These are phyloP conservation scores for Syncephalastrum contaminatum DNA, from an alignment of 371 early-diverging fungal genomes.

Conservation along the genomic window DNA sequence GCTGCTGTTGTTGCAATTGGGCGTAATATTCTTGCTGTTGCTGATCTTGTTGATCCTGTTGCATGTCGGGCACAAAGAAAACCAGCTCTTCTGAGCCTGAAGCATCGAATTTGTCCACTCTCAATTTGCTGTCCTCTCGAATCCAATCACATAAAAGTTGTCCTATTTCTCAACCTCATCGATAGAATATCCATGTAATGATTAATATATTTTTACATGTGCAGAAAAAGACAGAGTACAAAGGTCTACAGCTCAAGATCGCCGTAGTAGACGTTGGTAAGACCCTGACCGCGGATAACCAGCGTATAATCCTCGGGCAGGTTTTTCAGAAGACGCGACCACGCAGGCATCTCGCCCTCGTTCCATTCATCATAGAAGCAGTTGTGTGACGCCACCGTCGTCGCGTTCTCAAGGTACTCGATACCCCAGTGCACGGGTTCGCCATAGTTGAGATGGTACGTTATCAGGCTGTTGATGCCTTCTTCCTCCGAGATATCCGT, in stretches of 20 bases:
- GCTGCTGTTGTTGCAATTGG: conserved; percentile 22
- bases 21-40: conserved; percentile 12
- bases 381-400: conserved; percentile 1
- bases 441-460: conserved; percentile 39
- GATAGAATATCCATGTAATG: too few species aligned
- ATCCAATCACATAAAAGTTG: too few species aligned
- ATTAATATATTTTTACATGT: too few species aligned
- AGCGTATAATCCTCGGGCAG: conserved; percentile 25
- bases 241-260: conserved; percentile 2
- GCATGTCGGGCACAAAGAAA: too few species aligned
- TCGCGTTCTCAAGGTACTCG: conserved; percentile 20
- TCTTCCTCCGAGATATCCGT: conserved; percentile 8
- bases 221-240: not conserved
- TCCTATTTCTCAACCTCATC: too few species aligned
- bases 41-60: conserved; percentile 7
- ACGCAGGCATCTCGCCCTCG: conserved; percentile 36
- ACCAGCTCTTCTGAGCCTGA: too few species aligned
- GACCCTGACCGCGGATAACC: conserved; percentile 37
- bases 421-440: conserved; percentile 31
- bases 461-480: conserved; percentile 19
- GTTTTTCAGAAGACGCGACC: conserved; percentile 15
- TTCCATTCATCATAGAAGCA: conserved; percentile 53
- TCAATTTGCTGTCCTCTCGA: too few species aligned
- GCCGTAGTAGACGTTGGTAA: conserved; percentile 21
- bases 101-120: too few species aligned